A percentile compares a stretch with the other conserved stretches of the same genome.
Conservation (phyloP, 1,284 basidiomycete genomes). For the Earliella scabrosa region DNA sequence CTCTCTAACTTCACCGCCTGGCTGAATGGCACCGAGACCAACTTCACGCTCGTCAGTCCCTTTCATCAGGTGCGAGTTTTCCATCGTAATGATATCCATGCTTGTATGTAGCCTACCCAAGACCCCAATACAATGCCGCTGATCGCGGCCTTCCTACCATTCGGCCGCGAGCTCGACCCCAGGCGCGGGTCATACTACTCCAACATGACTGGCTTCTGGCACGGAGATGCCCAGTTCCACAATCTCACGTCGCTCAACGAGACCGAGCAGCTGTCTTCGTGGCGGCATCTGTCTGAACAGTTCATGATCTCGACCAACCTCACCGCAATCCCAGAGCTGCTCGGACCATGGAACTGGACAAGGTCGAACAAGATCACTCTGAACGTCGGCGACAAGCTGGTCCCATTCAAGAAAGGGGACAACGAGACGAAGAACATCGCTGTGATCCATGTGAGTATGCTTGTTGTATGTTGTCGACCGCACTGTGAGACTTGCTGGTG, state of each 20-base stretch:
- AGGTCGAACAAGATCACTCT: constrained; percentile 62
- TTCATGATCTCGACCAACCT: constrained; percentile 55
- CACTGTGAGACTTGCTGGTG: too few relatives aligned
- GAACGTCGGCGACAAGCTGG: constrained; percentile 66
- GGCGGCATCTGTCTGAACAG: constrained; percentile 52
- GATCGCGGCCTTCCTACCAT: constrained; percentile 52
- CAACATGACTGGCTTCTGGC: constrained; percentile 79
- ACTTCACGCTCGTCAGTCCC: constrained; percentile 71
- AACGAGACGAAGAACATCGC: constrained; percentile 51
- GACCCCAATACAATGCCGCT: constrained; percentile 52
- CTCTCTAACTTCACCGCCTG: constrained; percentile 74
- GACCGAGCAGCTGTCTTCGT: constrained; percentile 35
- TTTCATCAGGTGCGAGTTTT: constrained; percentile 2
- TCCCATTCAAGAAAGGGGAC: too few relatives aligned
- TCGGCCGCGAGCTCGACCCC: constrained; percentile 51
- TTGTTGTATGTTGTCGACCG: too few relatives aligned
- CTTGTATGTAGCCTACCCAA: constrained; percentile 49
- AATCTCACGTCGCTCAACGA: constrained; percentile 59
- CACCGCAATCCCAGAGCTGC: constrained; percentile 41
- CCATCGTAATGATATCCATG: neutral
- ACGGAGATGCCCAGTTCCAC: constrained; percentile 60
- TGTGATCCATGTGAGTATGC: constrained; percentile 62
- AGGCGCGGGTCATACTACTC: constrained; percentile 62
- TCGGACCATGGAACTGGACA: constrained; percentile 74
- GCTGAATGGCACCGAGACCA: constrained; percentile 68